Percentiles rank a stretch among this genome's conserved stretches.
Evolutionary conservation across 495 filamentous ascomycete genomes (phyloP).

Genomic region (Friedmanniomyces endolithicus): DNA sequence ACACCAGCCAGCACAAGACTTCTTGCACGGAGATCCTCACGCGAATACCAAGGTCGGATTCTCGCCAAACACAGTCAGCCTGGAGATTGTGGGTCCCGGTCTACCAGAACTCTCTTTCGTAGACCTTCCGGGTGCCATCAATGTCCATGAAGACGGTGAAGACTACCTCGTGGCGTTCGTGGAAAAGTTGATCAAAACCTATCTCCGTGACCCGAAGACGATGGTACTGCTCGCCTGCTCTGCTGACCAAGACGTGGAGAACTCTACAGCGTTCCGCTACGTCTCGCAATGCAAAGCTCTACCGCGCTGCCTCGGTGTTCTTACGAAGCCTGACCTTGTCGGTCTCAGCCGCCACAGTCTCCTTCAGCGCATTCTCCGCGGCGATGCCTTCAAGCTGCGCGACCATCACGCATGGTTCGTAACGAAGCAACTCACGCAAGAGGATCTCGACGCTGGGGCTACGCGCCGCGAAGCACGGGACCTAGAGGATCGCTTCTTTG

Average conservation of each 20-base stretch:
- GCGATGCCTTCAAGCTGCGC: slow-evolving; percentile 39
- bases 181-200: slow-evolving; percentile 52
- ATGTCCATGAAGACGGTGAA: slow-evolving; percentile 43
- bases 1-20: not conserved
- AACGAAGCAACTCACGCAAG: slow-evolving; percentile 36
- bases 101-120: slow-evolving; percentile 65
- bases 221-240: slow-evolving; percentile 63
- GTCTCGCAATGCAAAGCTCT: slow-evolving; percentile 47
- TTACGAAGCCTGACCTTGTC: slow-evolving; percentile 70
- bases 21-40: not conserved
- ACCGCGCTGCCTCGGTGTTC: slow-evolving; percentile 55
- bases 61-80: slow-evolving; percentile 60
- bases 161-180: slow-evolving; percentile 54
- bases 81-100: slow-evolving; percentile 58
- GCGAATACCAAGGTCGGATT: slow-evolving; percentile 42
- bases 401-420: slow-evolving; percentile 37
- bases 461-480: slow-evolving; percentile 29
- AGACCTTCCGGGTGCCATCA: slow-evolving; percentile 70
- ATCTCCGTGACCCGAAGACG: slow-evolving; percentile 50
- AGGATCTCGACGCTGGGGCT: slow-evolving; percentile 28
- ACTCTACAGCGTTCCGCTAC: slow-evolving; percentile 53
- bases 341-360: slow-evolving; percentile 31
- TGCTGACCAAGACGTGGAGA: slow-evolving; percentile 62
- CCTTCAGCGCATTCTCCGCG: slow-evolving; percentile 48
- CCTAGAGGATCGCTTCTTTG: slow-evolving; percentile 33